Conservation (phyloP, 2,329 filamentous ascomycete genomes). For the Colletotrichum kahawae region DNA sequence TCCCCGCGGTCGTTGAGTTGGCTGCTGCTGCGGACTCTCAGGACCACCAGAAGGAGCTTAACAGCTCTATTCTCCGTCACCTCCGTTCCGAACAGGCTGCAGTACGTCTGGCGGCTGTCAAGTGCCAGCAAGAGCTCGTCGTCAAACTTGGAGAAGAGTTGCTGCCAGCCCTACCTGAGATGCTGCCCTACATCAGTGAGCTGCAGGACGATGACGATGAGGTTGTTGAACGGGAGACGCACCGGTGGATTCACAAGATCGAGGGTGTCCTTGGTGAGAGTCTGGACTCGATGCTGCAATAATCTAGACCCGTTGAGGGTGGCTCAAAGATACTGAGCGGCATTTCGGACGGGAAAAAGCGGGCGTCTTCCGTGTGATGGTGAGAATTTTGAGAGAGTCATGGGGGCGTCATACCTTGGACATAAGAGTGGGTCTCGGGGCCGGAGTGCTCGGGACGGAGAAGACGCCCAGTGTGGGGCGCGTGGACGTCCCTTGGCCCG, state of each 20-base stretch:
- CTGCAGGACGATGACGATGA: constrained; percentile 97
- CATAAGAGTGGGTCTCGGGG: background rate
- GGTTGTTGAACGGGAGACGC: constrained; percentile 85
- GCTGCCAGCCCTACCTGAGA: constrained; percentile 89
- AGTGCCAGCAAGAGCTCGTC: constrained; percentile 80
- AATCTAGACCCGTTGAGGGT: constrained; percentile 32
- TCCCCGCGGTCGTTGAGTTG: constrained; percentile 80
- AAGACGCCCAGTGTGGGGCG: background rate
- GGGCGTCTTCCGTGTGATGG: background rate
- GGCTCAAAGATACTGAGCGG: background rate
- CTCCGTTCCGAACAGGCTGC: constrained; percentile 75
- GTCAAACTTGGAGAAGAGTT: constrained; percentile 89
- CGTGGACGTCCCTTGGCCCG: background rate
- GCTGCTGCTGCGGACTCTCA: constrained; percentile 82
- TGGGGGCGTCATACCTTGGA: constrained; percentile 8
- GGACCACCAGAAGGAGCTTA: constrained; percentile 90
- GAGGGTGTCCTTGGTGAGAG: constrained; percentile 90
- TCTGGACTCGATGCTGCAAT: constrained; percentile 90
- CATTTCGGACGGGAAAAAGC: background rate
- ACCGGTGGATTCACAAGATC: constrained; percentile 89
- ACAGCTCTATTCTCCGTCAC: constrained; percentile 76
- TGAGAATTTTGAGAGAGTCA: constrained; percentile 5
- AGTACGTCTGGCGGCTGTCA: constrained; percentile 81
- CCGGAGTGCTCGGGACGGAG: constrained; percentile 3
- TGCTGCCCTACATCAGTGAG: constrained; percentile 95